phyloP scores from a whole-genome alignment of 1,139 yeast species.

The Kodamaea plutei region DNA sequence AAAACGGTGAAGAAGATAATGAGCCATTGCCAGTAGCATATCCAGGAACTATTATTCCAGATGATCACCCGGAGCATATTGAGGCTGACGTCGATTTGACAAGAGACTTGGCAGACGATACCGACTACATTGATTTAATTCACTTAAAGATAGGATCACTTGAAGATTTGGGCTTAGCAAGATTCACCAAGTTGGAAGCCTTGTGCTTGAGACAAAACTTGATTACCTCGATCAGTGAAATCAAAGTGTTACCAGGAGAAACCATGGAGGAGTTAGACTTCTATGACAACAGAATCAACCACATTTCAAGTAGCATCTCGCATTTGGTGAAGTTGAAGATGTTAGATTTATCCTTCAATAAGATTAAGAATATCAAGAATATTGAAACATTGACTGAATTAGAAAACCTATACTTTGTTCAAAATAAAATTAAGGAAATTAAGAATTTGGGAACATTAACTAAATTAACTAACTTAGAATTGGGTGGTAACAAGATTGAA shows the following conservation, averaged over 20 bases:
- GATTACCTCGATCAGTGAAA: slow-evolving; percentile 65
- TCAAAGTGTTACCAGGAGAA: slow-evolving; percentile 53
- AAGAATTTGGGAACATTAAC: slow-evolving; percentile 58
- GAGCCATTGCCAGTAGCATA: slow-evolving; percentile 39
- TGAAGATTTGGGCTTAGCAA: slow-evolving; percentile 56
- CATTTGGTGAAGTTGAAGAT: slow-evolving; percentile 54
- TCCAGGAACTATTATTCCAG: slow-evolving; percentile 54
- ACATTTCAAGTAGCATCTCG: slow-evolving; percentile 66
- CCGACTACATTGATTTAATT: slow-evolving; percentile 67
- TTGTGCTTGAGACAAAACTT: slow-evolving; percentile 84
- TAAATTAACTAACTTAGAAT: slow-evolving; percentile 68
- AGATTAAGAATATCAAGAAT: slow-evolving; percentile 82
- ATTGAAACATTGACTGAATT: slow-evolving; percentile 59
- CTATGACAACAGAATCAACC: slow-evolving; percentile 88
- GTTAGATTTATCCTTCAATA: slow-evolving; percentile 87
- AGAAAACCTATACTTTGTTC: slow-evolving; percentile 77
- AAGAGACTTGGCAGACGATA: slow-evolving; percentile 55
- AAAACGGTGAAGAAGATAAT: slow-evolving; percentile 21
- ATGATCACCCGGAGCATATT: slow-evolving; percentile 41
- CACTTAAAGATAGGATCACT: slow-evolving; percentile 73
- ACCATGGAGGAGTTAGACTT: slow-evolving; percentile 75
- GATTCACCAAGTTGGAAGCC: slow-evolving; percentile 55
- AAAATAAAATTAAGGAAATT: slow-evolving; percentile 76
- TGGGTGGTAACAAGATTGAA: slow-evolving; percentile 85
- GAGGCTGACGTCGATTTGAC: slow-evolving; percentile 60